A percentile compares a stretch with the other conserved stretches of the same genome.
These are phyloP conservation scores for Aspergillus flavus DNA, from an alignment of 2,329 filamentous ascomycete genomes.

Conservation along the genomic window DNA sequence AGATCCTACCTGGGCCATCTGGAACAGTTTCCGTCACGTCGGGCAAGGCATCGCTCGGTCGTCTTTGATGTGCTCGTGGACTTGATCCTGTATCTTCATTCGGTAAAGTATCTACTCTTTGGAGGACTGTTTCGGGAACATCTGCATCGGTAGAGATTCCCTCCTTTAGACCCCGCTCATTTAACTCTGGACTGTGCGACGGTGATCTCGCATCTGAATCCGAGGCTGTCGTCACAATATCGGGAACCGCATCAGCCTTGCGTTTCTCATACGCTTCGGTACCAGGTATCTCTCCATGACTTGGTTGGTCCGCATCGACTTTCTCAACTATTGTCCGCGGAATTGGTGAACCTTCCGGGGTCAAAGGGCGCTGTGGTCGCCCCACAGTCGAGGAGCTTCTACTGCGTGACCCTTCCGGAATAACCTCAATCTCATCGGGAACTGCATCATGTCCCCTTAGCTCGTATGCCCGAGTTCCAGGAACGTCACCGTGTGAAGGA, in stretches of 20 bases:
- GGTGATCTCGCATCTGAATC: conserved; percentile 34
- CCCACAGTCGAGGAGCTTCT: conserved; percentile 46
- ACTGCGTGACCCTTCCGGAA: conserved; percentile 49
- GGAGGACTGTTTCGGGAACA: conserved; percentile 49
- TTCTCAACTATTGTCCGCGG: conserved; percentile 65
- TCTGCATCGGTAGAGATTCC: conserved; percentile 15
- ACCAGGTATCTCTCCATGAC: conserved; percentile 64
- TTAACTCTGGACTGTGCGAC: conserved; percentile 23
- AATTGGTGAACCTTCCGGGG: conserved; percentile 56
- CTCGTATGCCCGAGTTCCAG: conserved; percentile 63
- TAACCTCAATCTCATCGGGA: conserved; percentile 64
- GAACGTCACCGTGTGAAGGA: conserved; percentile 63
- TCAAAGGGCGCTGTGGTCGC: conserved; percentile 48
- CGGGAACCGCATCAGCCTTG: conserved; percentile 61
- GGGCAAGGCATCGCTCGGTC: conserved; percentile 46
- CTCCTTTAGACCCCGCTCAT: conserved; percentile 15
- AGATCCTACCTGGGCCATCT: conserved; percentile 61
- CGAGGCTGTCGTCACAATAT: conserved; percentile 56
- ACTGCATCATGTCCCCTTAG: conserved; percentile 61
- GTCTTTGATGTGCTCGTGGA: conserved; percentile 43
- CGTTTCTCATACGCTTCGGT: conserved; percentile 60
- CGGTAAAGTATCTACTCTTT: conserved; percentile 46
- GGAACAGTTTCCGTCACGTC: conserved; percentile 46
- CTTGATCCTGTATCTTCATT: conserved; percentile 36
- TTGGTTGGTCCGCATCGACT: conserved; percentile 58